phyloP scores from a whole-genome alignment of 495 filamentous ascomycete species.

The Tuber melanosporum region DNA sequence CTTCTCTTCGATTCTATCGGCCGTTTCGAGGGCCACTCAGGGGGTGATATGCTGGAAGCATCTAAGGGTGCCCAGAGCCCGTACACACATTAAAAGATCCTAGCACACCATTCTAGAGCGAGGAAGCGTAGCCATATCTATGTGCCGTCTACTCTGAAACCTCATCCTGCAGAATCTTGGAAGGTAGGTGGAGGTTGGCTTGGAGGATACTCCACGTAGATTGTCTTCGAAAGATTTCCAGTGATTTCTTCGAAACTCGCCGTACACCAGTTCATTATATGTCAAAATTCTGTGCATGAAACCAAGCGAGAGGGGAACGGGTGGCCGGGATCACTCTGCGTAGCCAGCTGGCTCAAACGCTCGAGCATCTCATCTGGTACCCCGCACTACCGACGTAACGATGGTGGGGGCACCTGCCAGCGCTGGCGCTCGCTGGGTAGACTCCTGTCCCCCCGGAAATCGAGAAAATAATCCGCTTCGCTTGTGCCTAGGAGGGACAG shows the following conservation, averaged over 20 bases:
- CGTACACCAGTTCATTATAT: not conserved
- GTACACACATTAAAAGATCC: not conserved
- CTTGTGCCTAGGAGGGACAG: not conserved
- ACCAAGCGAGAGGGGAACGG: not conserved
- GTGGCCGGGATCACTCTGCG: not conserved
- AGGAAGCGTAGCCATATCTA: not conserved
- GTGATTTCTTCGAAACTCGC: not conserved
- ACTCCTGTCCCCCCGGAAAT: not conserved
- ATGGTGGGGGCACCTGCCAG: not conserved
- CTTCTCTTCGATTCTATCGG: not conserved
- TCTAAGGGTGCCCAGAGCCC: not conserved
- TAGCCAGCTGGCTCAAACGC: not conserved
- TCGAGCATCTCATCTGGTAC: not conserved
- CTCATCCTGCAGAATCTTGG: conserved; percentile 1
- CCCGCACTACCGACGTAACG: not conserved
- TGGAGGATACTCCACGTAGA: not conserved
- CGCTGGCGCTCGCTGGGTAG: not conserved
- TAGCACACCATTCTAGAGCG: not conserved
- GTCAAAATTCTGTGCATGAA: not conserved
- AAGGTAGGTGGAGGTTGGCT: not conserved
- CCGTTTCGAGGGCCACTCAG: not conserved
- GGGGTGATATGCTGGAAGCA: not conserved
- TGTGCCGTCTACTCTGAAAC: not conserved
- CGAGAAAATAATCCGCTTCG: not conserved
- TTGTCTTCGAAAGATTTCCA: not conserved